phyloP scores from a whole-genome alignment of 1,284 basidiomycete genomes.

The Cutaneotrichosporon daszewskae region DNA sequence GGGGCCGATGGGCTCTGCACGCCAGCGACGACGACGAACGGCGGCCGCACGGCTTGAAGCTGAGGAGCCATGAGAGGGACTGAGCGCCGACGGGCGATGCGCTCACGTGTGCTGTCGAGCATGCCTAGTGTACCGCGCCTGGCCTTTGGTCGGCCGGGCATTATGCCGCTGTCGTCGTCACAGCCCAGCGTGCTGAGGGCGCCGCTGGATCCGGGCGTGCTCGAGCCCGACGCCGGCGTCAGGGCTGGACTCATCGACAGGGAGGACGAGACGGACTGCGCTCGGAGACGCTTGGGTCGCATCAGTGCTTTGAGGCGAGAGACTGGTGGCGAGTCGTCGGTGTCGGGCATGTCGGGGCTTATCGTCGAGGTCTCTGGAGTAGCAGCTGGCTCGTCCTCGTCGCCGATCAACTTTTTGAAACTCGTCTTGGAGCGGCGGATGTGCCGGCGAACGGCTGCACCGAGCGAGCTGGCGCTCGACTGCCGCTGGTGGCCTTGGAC shows the following conservation, averaged over 20 bases:
- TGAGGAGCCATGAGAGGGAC: not conserved
- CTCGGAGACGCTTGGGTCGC: not conserved
- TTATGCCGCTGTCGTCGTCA: not conserved
- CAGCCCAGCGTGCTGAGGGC: constrained; percentile 1
- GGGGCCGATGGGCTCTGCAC: constrained; percentile 7
- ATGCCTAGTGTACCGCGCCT: not conserved
- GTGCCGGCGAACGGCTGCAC: constrained; percentile 6
- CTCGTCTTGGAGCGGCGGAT: constrained; percentile 8
- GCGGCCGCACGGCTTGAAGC: not conserved
- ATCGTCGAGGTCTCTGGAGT: too few species aligned
- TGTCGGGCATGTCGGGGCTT: not conserved
- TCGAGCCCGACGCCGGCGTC: not conserved
- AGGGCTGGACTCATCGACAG: not conserved
- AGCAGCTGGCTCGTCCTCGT: constrained; percentile 1
- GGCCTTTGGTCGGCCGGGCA: not conserved
- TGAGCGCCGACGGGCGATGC: constrained; percentile 1
- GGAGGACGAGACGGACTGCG: constrained; percentile 1
- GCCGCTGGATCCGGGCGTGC: not conserved
- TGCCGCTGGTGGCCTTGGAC: too few species aligned
- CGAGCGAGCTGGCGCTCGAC: not conserved
- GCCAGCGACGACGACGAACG: constrained; percentile 11
- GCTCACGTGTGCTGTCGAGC: constrained; percentile 1
- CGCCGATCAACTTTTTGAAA: not conserved
- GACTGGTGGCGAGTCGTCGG: not conserved
- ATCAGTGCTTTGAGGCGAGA: constrained; percentile 5